phyloP scores from a whole-genome alignment of 768 basidiomycete genomes.

The Suillus occidentalis region DNA sequence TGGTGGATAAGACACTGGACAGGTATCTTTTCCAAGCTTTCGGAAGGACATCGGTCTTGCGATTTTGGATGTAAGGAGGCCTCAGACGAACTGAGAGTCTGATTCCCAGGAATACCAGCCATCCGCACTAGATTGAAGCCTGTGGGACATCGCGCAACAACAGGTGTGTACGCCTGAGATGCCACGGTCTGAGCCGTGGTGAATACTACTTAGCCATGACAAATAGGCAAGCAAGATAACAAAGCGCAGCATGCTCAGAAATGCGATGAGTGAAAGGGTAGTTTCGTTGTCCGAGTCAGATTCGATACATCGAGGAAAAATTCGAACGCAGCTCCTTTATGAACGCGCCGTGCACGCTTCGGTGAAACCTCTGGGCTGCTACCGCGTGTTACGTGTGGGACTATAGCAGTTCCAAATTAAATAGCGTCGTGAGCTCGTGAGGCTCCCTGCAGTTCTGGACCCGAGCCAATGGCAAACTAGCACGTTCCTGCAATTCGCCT shows the following conservation, averaged over 20 bases:
- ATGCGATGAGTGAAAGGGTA: background rate
- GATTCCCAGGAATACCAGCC: slow-evolving; percentile 25
- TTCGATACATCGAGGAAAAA: background rate
- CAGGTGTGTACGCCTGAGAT: slow-evolving; percentile 27
- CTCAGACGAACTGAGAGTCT: slow-evolving; percentile 39
- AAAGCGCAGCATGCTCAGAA: background rate
- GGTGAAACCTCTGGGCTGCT: background rate
- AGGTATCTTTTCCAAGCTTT: slow-evolving; percentile 42
- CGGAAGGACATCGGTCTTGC: slow-evolving; percentile 36
- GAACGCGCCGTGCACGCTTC: background rate
- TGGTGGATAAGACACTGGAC: slow-evolving; percentile 34
- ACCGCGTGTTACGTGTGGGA: background rate
- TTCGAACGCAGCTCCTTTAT: too few relatives aligned
- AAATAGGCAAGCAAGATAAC: slow-evolving; percentile 5
- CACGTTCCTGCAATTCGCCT: background rate
- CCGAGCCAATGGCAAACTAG: background rate
- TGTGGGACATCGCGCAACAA: slow-evolving; percentile 18
- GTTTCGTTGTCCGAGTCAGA: background rate
- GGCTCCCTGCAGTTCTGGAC: background rate
- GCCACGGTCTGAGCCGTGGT: slow-evolving; percentile 24
- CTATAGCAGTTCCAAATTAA: background rate
- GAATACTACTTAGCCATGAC: slow-evolving; percentile 2
- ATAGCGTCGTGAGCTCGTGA: background rate
- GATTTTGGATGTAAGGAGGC: slow-evolving; percentile 37
- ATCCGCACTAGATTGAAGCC: slow-evolving; percentile 31